These are phyloP conservation scores for Mucor irregularis DNA, from an alignment of 371 early-diverging fungal genomes.

Conservation along the genomic window DNA sequence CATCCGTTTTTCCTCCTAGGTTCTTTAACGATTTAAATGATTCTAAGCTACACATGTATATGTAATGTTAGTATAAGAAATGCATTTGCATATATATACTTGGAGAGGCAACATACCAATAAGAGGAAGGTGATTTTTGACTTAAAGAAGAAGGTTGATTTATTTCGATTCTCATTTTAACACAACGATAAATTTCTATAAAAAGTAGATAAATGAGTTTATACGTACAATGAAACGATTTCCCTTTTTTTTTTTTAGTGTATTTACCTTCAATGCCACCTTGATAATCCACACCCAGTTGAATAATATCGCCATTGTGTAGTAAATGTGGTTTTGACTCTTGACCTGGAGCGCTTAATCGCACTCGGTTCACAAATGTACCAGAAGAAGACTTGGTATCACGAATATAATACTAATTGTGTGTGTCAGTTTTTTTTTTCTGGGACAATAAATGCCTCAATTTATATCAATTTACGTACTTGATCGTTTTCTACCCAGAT, in stretches of 20 bases:
- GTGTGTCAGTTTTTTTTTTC: neutral
- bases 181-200: slow-evolving; percentile 12
- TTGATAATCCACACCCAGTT: slow-evolving; percentile 87
- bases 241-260: neutral
- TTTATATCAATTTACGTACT: slow-evolving; percentile 25
- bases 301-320: slow-evolving; percentile 78
- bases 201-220: too few species aligned
- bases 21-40: slow-evolving; percentile 40
- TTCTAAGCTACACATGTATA: slow-evolving; percentile 25
- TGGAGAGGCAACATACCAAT: neutral
- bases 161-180: slow-evolving; percentile 19
- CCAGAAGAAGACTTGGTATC: slow-evolving; percentile 87
- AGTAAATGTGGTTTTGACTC: slow-evolving; percentile 72
- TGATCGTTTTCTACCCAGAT: slow-evolving; percentile 62
- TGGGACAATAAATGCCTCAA: too few species aligned
- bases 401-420: slow-evolving; percentile 67
- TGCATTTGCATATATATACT: neutral
- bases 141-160: neutral
- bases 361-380: slow-evolving; percentile 85
- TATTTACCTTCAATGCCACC: slow-evolving; percentile 70
- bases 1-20: slow-evolving; percentile 16
- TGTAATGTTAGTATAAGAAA: neutral
- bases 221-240: too few species aligned
- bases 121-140: neutral
- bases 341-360: slow-evolving; percentile 75